phyloP scores from a whole-genome alignment of 305 asterid genomes.

The Plantago lanceolata region DNA sequence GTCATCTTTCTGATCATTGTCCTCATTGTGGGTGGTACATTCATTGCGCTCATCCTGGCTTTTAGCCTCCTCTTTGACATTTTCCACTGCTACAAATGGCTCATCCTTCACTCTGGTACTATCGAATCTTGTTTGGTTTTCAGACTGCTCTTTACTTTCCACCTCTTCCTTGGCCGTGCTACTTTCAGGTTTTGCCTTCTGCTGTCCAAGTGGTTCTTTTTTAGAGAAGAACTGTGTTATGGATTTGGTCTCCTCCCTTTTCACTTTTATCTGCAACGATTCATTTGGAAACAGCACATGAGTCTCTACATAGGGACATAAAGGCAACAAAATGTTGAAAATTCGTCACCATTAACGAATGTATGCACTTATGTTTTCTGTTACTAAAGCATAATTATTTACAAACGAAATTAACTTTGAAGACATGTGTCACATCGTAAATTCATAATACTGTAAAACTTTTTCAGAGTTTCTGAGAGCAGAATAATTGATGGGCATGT shows the following conservation, averaged over 20 bases:
- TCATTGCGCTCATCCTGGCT: constrained; percentile 25
- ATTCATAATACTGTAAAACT: no score
- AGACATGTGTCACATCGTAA: no score
- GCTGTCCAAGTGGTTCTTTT: constrained; percentile 33
- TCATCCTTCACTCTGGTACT: constrained; percentile 11
- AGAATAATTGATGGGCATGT: no score
- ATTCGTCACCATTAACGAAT: background rate
- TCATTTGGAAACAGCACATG: background rate
- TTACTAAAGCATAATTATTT: no score
- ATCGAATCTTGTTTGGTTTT: constrained; percentile 1
- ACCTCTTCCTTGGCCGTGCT: constrained; percentile 29
- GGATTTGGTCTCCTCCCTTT: constrained; percentile 52
- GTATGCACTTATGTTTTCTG: background rate
- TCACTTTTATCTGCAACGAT: constrained; percentile 45
- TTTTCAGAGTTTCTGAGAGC: no score
- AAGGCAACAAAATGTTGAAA: background rate
- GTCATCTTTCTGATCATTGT: constrained; percentile 22
- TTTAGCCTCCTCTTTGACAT: constrained; percentile 39
- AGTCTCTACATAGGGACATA: background rate
- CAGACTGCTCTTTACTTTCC: constrained; percentile 38
- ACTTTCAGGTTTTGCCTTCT: constrained; percentile 31
- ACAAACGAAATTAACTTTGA: no score
- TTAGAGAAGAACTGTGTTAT: constrained; percentile 71
- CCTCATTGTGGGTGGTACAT: constrained; percentile 15
- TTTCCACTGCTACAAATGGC: constrained; percentile 16